Conservation (phyloP, 2,329 filamentous ascomycete species). For the Ilyonectria sp. region DNA sequence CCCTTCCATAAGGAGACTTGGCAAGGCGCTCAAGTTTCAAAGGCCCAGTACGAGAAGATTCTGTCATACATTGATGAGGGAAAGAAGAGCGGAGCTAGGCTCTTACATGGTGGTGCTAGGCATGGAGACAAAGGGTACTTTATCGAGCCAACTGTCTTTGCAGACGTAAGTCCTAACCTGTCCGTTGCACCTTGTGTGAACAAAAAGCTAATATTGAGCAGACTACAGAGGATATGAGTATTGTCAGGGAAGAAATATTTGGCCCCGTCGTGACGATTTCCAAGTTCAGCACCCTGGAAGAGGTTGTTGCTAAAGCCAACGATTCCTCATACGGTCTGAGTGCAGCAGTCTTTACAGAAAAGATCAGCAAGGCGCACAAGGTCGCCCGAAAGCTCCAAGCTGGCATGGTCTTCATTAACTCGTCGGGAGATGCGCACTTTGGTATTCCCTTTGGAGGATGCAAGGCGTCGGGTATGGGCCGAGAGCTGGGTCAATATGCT, state of each 20-base stretch:
- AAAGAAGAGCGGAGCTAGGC: conserved; percentile 73
- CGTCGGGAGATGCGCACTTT: conserved; percentile 46
- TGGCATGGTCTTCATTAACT: conserved; percentile 61
- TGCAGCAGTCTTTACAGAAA: conserved; percentile 68
- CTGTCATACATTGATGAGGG: conserved; percentile 76
- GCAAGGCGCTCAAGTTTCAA: conserved; percentile 78
- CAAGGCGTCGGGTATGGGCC: conserved; percentile 44
- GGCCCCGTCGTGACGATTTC: conserved; percentile 49
- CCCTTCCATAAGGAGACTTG: conserved; percentile 74
- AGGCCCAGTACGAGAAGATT: conserved; percentile 75
- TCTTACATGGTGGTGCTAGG: conserved; percentile 58
- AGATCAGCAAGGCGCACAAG: conserved; percentile 59
- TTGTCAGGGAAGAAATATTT: conserved; percentile 52
- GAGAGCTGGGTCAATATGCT: conserved; percentile 47
- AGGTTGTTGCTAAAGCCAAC: conserved; percentile 48
- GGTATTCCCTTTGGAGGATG: conserved; percentile 50
- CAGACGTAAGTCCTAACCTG: conserved; percentile 41
- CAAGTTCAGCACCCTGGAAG: conserved; percentile 44
- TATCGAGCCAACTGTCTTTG: conserved; percentile 48
- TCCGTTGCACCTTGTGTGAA: neutral
- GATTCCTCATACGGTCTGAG: conserved; percentile 69
- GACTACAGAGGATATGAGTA: conserved; percentile 46
- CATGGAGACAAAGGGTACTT: conserved; percentile 47
- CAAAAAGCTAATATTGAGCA: conserved; percentile 40
- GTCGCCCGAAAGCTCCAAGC: conserved; percentile 67